phyloP scores from a whole-genome alignment of 306 rosid species.

The Quercus dentata region DNA sequence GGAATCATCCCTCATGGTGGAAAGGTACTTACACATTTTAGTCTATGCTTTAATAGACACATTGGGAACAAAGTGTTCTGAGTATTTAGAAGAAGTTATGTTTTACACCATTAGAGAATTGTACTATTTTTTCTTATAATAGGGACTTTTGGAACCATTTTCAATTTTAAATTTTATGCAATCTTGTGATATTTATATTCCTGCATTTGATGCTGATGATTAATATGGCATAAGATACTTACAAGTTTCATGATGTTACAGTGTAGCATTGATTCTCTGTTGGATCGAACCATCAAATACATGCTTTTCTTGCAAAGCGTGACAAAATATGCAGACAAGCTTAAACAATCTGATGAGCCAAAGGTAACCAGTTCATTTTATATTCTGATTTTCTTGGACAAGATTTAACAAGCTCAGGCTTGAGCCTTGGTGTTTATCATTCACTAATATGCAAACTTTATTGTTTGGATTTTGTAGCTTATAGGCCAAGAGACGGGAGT shows the following conservation, averaged over 20 bases:
- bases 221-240: neutral
- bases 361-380: constrained; percentile 48
- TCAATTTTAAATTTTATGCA: neutral
- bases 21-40: constrained; percentile 51
- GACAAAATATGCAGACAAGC: constrained; percentile 61
- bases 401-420: neutral
- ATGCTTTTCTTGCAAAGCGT: constrained; percentile 72
- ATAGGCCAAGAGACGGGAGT: constrained; percentile 41
- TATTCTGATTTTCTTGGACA: neutral
- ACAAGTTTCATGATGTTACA: constrained; percentile 41
- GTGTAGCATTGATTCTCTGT: constrained; percentile 91
- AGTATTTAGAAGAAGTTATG: neutral
- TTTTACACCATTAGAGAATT: neutral
- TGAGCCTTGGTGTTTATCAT: constrained; percentile 7
- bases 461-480: constrained; percentile 44
- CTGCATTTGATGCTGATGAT: neutral
- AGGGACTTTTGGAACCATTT: neutral
- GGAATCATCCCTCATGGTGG: constrained; percentile 75
- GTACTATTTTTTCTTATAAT: neutral
- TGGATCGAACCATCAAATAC: constrained; percentile 82
- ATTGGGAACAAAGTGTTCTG: neutral
- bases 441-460: constrained; percentile 2
- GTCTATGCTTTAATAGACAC: constrained; percentile 7
- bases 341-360: constrained; percentile 54
- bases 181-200: neutral